Percentiles rank a stretch among this genome's conserved stretches.
Conservation (phyloP, 2,329 filamentous ascomycete genomes). For the Capronia americana region DNA sequence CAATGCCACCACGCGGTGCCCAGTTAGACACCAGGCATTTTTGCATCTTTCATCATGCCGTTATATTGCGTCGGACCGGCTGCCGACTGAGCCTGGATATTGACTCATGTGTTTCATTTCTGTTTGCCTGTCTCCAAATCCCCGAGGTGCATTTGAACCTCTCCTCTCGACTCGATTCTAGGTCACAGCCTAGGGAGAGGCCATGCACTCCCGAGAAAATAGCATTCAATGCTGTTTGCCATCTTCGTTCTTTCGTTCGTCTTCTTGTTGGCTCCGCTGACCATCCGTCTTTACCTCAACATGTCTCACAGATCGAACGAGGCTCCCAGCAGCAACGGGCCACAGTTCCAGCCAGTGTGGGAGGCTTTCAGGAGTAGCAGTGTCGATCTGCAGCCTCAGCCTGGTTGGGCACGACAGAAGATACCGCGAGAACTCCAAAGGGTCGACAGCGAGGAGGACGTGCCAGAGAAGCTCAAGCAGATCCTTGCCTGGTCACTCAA, state of each 20-base stretch:
- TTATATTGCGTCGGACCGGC: background rate
- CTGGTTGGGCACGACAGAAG: slow-evolving; percentile 25
- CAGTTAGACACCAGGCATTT: slow-evolving; percentile 15
- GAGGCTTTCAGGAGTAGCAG: slow-evolving; percentile 21
- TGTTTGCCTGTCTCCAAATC: slow-evolving; percentile 9
- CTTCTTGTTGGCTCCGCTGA: slow-evolving; percentile 10
- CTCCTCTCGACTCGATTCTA: background rate
- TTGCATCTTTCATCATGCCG: background rate
- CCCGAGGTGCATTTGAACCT: slow-evolving; percentile 16
- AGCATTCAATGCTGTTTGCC: slow-evolving; percentile 16
- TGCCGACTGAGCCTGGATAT: background rate
- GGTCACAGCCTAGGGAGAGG: background rate
- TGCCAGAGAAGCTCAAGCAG: slow-evolving; percentile 30
- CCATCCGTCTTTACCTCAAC: slow-evolving; percentile 1
- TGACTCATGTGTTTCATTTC: slow-evolving; percentile 10
- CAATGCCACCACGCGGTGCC: background rate
- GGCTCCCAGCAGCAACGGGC: background rate
- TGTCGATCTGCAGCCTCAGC: slow-evolving; percentile 7
- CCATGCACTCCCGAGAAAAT: background rate
- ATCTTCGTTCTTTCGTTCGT: slow-evolving; percentile 8
- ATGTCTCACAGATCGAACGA: slow-evolving; percentile 12
- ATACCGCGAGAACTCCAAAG: slow-evolving; percentile 30
- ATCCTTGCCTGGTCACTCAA: slow-evolving; percentile 35
- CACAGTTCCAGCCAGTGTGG: slow-evolving; percentile 3
- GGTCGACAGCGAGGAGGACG: slow-evolving; percentile 22